Base-by-base conservation (phyloP, 2,329 filamentous ascomycete species). In the Mycosphaerella sp. region DNA sequence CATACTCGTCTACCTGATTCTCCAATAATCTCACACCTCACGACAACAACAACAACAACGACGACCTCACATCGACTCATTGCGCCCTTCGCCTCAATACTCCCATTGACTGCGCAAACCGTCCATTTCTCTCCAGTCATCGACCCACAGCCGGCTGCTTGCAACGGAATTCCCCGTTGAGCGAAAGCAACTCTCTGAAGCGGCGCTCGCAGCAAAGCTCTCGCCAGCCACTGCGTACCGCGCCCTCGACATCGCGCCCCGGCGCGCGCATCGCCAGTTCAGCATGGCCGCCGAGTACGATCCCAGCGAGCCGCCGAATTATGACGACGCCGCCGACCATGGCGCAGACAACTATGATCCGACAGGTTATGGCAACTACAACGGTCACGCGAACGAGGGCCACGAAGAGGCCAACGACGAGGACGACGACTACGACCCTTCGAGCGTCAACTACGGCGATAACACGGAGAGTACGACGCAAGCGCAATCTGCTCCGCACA, bases 281-380 rank as follows among this genome's bases (percentile, higher is more conserved):
- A 53, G 75, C 61, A 73, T 76, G 66, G 76, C 66, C 68, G 75
- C 70, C 75, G 76, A 53, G 58, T 59, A 66, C 53, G 60, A 62
- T 52, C 62, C 63, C 28, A 46, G 54, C 16, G 60, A 57, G 40
- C 55, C 59, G 41, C 52, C 58, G 14, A 58, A 57, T 14, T 62
- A 55, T 47, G 55, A 60, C 50, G 57, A 56, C 37, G 55, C 47
- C 17, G 54, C 53, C 6, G 64, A 68, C 42, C 55, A 61, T 32
- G 58, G 46, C 44, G 47, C 52, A 14, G 51, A 57, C 16, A 67
- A 69, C 50, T 73, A 73, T 58, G 69, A 72, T 46, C 58, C 57
- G 18, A 41, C 48, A 16, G 50, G 50, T 16, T 57, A 57, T 27
- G 41, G 52, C 41, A 52, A 55, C 44, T 25, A 53, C 13, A 36